These are phyloP conservation scores for Entelexis sorbosivorans DNA, from an alignment of 1,139 yeast species.

Conservation along the genomic window DNA sequence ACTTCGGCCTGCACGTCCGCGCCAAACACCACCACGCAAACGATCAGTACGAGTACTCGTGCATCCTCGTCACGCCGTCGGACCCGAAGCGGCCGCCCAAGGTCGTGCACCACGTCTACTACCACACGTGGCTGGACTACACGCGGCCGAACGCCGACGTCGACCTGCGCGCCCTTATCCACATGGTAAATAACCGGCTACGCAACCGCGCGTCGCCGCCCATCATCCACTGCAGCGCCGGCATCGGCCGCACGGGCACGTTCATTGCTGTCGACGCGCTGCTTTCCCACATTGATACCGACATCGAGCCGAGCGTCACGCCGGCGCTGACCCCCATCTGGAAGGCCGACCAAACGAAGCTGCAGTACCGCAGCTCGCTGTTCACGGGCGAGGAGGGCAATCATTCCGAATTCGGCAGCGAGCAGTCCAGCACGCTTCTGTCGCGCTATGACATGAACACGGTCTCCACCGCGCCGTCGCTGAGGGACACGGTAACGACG, in stretches of 20 bases:
- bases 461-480: neutral
- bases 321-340: slow-evolving; percentile 22
- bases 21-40: slow-evolving; percentile 15
- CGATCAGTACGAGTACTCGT: slow-evolving; percentile 23
- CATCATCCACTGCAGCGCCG: slow-evolving; percentile 71
- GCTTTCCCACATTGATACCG: slow-evolving; percentile 22
- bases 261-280: slow-evolving; percentile 50
- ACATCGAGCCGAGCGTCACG: slow-evolving; percentile 16
- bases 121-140: slow-evolving; percentile 49
- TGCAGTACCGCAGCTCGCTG: slow-evolving; percentile 18
- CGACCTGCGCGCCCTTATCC: slow-evolving; percentile 35
- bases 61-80: slow-evolving; percentile 17
- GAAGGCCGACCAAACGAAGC: slow-evolving; percentile 12
- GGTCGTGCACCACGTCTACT: slow-evolving; percentile 43
- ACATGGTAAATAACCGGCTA: slow-evolving; percentile 27
- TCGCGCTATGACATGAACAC: slow-evolving; percentile 18
- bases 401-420: slow-evolving; percentile 5
- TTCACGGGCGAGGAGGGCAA: slow-evolving; percentile 19
- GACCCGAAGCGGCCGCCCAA: slow-evolving; percentile 26
- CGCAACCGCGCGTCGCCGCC: slow-evolving; percentile 32
- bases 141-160: slow-evolving; percentile 35
- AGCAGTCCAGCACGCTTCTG: slow-evolving; percentile 12
- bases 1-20: slow-evolving; percentile 19
- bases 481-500: slow-evolving; percentile 1
- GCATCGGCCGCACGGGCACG: slow-evolving; percentile 77